phyloP scores from a whole-genome alignment of 1,284 basidiomycete species.

The Marasmius tenuissimus region DNA sequence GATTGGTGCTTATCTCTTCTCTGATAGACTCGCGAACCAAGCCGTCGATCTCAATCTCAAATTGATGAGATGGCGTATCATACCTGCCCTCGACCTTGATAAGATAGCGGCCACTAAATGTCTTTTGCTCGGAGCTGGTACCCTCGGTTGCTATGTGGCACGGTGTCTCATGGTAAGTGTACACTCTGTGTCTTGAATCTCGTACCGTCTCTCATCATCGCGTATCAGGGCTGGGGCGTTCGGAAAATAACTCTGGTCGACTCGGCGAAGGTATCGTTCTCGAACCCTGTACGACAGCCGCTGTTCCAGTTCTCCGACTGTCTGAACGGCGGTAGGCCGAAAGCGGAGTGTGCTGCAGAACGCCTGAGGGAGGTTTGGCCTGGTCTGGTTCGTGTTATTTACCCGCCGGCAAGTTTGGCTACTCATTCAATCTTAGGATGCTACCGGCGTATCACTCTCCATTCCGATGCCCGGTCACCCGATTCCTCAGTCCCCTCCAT shows the following conservation, averaged over 20 bases:
- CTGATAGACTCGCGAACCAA: conserved; percentile 81
- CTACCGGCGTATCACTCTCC: conserved; percentile 71
- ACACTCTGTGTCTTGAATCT: not conserved
- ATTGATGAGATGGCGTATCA: conserved; percentile 96
- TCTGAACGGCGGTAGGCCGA: conserved; percentile 89
- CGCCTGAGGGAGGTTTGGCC: conserved; percentile 88
- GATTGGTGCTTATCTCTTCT: not conserved
- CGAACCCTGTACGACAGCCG: conserved; percentile 96
- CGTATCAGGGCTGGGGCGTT: conserved; percentile 87
- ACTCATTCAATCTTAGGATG: conserved; percentile 52
- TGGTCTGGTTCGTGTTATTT: conserved; percentile 67
- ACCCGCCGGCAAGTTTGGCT: not conserved
- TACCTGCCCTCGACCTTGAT: conserved; percentile 88
- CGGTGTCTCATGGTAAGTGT: conserved; percentile 78
- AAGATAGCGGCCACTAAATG: conserved; percentile 81
- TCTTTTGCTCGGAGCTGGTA: conserved; percentile 91
- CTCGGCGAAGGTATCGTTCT: conserved; percentile 89
- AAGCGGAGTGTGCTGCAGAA: conserved; percentile 91
- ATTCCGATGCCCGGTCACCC: conserved; percentile 99
- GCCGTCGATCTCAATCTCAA: conserved; percentile 97
- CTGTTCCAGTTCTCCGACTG: conserved; percentile 96
- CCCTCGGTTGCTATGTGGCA: conserved; percentile 95
- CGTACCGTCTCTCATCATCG: not conserved
- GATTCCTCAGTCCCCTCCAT: conserved; percentile 52
- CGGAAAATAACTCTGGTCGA: conserved; percentile 93